These are phyloP conservation scores for Boletus vermiculosoides DNA, from an alignment of 768 basidiomycete genomes.

Conservation along the genomic window DNA sequence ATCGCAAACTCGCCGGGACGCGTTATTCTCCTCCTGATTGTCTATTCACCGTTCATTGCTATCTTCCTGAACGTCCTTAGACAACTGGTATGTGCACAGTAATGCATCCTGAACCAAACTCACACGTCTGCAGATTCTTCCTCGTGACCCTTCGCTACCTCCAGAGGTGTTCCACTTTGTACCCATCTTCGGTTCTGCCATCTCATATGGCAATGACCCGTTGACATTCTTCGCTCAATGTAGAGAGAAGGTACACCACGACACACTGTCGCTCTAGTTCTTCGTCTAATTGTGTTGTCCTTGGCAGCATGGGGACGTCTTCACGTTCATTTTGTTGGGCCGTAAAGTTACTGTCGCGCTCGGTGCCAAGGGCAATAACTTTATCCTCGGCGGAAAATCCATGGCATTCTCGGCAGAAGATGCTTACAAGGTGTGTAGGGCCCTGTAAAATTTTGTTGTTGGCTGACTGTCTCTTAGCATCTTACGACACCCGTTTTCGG, in stretches of 20 bases:
- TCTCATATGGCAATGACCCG: conserved; percentile 89
- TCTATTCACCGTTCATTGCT: conserved; percentile 68
- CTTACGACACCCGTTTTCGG: conserved; percentile 95
- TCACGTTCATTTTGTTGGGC: conserved; percentile 91
- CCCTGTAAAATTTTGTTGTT: not conserved
- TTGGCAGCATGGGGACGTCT: conserved; percentile 89
- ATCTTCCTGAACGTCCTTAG: conserved; percentile 72
- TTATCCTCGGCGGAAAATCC: conserved; percentile 91
- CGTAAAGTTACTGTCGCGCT: conserved; percentile 88
- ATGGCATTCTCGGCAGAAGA: conserved; percentile 93
- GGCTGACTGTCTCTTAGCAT: conserved; percentile 48
- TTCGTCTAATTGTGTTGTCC: not conserved
- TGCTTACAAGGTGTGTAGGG: conserved; percentile 75
- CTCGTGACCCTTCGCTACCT: conserved; percentile 69
- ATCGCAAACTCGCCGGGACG: conserved; percentile 25
- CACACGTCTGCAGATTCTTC: conserved; percentile 51
- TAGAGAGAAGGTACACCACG: conserved; percentile 66
- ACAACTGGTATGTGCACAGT: conserved; percentile 61
- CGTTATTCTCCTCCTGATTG: conserved; percentile 40
- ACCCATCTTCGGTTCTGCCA: conserved; percentile 87
- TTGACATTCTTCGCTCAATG: conserved; percentile 81
- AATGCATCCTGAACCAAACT: not conserved
- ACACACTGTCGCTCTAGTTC: not conserved
- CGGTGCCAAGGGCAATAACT: conserved; percentile 90
- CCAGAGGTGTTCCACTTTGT: conserved; percentile 93